Percentiles rank a stretch among this genome's conserved stretches.
These are phyloP conservation scores for Calonectria hongkongensis DNA, from an alignment of 2,329 filamentous ascomycete genomes.

Conservation along the genomic window DNA sequence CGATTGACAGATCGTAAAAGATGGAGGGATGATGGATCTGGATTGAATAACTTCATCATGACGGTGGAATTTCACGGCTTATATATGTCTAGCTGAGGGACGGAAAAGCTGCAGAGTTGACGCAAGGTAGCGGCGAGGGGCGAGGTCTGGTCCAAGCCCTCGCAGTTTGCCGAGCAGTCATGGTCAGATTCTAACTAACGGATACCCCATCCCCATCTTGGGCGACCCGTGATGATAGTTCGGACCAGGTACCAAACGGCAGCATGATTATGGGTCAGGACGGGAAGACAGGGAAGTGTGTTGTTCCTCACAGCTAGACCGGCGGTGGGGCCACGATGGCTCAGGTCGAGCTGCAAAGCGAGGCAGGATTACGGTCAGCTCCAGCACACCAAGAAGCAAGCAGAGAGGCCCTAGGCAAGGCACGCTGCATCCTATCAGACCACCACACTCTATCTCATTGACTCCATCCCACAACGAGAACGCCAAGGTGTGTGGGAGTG, in stretches of 20 bases:
- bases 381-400: constrained; percentile 26
- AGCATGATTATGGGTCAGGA: constrained; percentile 7
- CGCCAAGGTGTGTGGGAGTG: constrained; percentile 14
- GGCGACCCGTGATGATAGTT: constrained; percentile 16
- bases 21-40: constrained; percentile 25
- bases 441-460: constrained; percentile 27
- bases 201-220: constrained; percentile 13
- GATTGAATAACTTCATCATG: background rate
- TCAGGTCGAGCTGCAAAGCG: constrained; percentile 40
- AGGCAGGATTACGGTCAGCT: constrained; percentile 35
- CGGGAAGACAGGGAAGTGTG: constrained; percentile 8
- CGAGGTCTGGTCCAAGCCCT: constrained; percentile 1
- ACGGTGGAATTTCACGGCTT: constrained; percentile 38
- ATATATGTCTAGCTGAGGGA: constrained; percentile 43
- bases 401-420: constrained; percentile 23
- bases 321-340: constrained; percentile 33
- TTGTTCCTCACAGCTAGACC: constrained; percentile 8
- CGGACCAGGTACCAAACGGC: constrained; percentile 19
- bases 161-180: constrained; percentile 30
- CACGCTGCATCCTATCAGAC: constrained; percentile 33
- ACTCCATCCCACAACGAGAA: constrained; percentile 22
- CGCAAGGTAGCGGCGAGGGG: constrained; percentile 12
- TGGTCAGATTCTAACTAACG: constrained; percentile 1
- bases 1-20: constrained; percentile 24
- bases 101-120: constrained; percentile 16